Evolutionary conservation across 192 early-diverging fungal species (phyloP), one percentile per base, ranked within the genome.

Genomic region (Coemansia sp.): DNA sequence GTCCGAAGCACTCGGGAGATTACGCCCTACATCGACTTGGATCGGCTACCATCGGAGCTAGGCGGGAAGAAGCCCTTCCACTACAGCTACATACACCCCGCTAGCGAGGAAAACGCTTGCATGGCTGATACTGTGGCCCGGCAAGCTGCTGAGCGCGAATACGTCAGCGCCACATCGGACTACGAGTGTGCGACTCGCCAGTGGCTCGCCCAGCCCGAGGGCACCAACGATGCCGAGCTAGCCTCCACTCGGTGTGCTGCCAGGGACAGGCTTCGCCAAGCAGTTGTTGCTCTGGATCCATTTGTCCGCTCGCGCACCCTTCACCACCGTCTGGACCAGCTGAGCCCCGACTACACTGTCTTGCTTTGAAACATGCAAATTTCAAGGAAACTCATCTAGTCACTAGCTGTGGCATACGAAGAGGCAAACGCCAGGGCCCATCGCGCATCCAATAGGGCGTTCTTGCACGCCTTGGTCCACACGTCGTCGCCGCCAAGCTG

Each of bases 381-480:
- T 36, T 3, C 2, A 36, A 23, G 1, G 7, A 37, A 6, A 3
- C 6, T 37, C 20, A 4, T 56, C 56, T 45, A 45, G 2, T 33
- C 28, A 1, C n/a, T 20, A 11, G 61, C 24, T n/a, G 43, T 6
- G 20, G 55, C 39, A 39, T 80, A 74, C 7, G 80, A 77, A 3
- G 80, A 82, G 16, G 88, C 88, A 77, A 90, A 94, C 7, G 91
- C 90, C 59, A 94, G 76, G 14, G 91, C 87, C 92, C 92, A 96
- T 61, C 95, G 95, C n/a, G 91, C 85, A 67, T 96, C 87, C 58
- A 93, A 89, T 33, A 98, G 81, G 63, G 89, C 90, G 76, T 92
- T 94, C 67, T 91, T 93, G 13, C 96, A 84, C 10, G 94, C 96
- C 53, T 84, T 85, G 13, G 96, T 96, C 96, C 96, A 98, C 33